Conservation (phyloP, 805 yeast genomes). For the Lipomyces japonicus region DNA sequence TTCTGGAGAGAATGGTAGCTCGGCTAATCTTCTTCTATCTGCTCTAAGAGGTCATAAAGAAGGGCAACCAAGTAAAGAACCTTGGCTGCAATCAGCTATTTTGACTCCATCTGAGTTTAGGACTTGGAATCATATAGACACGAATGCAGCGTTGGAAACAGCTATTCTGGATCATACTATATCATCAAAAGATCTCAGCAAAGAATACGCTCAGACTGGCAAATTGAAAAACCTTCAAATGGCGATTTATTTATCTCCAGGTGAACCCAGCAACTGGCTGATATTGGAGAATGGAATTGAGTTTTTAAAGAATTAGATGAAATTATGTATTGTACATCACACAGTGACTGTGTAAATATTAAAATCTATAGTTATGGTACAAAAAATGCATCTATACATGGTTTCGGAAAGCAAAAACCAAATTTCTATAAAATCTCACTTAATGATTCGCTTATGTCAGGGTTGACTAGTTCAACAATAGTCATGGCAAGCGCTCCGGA, state of each 20-base stretch:
- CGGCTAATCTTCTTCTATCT: slow-evolving; percentile 23
- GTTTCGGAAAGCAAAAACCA: too few relatives aligned
- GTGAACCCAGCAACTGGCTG: slow-evolving; percentile 41
- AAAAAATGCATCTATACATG: too few relatives aligned
- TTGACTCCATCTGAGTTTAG: slow-evolving; percentile 66
- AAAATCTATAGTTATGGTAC: too few relatives aligned
- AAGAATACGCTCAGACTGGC: slow-evolving; percentile 47
- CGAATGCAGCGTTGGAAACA: slow-evolving; percentile 54
- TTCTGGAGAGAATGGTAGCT: neutral
- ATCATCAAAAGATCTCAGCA: slow-evolving; percentile 50
- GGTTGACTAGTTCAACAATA: slow-evolving; percentile 41
- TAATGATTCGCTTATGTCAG: slow-evolving; percentile 33
- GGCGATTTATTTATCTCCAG: slow-evolving; percentile 62
- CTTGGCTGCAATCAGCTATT: slow-evolving; percentile 69
- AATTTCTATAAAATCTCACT: too few relatives aligned
- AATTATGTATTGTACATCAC: too few relatives aligned
- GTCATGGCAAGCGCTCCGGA: slow-evolving; percentile 43
- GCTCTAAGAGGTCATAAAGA: slow-evolving; percentile 25
- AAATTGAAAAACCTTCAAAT: slow-evolving; percentile 58
- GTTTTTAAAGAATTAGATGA: neutral
- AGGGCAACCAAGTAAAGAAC: slow-evolving; percentile 31
- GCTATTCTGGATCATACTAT: slow-evolving; percentile 51
- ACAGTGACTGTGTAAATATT: too few relatives aligned
- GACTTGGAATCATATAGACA: slow-evolving; percentile 67
- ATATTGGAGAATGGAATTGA: neutral